Base-by-base conservation (phyloP, 2,329 filamentous ascomycete species). In the Berkeleyomyces rouxiae region DNA sequence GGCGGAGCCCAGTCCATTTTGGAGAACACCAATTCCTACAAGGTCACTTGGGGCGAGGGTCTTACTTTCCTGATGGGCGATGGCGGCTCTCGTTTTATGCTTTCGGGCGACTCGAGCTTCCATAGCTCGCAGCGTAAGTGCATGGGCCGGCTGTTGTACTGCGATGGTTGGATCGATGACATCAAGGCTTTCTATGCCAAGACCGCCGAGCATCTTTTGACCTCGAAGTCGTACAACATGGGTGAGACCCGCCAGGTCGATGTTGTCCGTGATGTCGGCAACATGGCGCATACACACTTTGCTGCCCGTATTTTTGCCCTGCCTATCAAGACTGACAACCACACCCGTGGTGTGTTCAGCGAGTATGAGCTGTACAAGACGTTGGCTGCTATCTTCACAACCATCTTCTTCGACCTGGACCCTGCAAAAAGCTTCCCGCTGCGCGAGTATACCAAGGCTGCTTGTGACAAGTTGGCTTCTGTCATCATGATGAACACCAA, bases 211-310 rank as follows among this genome's bases (percentile, higher is more conserved):
- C 74, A 79, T 37, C 76, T 93, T 2, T 76, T 95, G 23, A 70
- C 74, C 0, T 77, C 83, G 37, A 87, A 88, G 70, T 82, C 81
- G 51, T 87, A 58, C 55, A 79, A 77, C 63, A 77, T 91, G 1
- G 73, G 68, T 37, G 74, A 71, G 0, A 69, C 67, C 62, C 79
- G 76, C 3, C 84, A 88, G 69, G 79, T 90, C 47, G 88, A 93
- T 67, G 77, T 91, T 3, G 75, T 88, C 7, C 80, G 84, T 33
- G 84, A 88, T 62, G 79, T 89, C 0, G 84, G 82, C 36, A 89
- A 89, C 69, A 72, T 87, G 36, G 79, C 78, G 0, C 84, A 85
- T 4, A 81, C 84, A 3, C 77, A 82, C 67, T 88, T 87, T 47
- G 82, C 80, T 0, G 76, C 85, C 2, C 78, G 79, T 3, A 76